phyloP scores from a whole-genome alignment of 495 filamentous ascomycete genomes.

The Penicillium arizonense region DNA sequence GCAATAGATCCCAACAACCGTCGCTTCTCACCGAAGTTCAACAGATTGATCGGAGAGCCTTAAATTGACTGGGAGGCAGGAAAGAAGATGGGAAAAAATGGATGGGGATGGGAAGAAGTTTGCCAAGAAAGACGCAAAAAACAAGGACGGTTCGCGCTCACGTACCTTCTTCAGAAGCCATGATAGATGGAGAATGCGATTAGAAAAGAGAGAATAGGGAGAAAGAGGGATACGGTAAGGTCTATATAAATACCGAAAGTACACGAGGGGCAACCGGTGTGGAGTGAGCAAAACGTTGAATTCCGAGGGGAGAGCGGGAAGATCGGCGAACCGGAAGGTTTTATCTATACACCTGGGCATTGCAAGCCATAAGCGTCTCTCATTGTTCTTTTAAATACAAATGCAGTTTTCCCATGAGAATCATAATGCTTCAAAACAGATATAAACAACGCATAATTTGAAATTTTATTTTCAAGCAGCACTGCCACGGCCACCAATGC shows the following conservation, averaged over 20 bases:
- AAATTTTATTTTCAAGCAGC: slow-evolving; percentile 16
- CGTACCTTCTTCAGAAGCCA: slow-evolving; percentile 23
- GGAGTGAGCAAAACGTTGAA: neutral
- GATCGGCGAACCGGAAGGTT: slow-evolving; percentile 1
- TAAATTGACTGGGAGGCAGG: slow-evolving; percentile 7
- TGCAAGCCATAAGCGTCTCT: neutral
- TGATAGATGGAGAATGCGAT: neutral
- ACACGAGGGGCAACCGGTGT: neutral
- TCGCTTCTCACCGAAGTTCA: neutral
- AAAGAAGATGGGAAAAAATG: slow-evolving; percentile 3
- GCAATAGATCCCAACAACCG: neutral
- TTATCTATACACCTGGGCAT: neutral
- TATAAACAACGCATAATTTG: neutral
- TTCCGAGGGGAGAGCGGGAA: neutral
- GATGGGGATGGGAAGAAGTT: slow-evolving; percentile 3
- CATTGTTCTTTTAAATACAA: neutral
- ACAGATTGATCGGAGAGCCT: neutral
- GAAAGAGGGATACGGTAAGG: neutral
- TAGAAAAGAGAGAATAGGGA: slow-evolving; percentile 1
- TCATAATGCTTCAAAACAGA: neutral
- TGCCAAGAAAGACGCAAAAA: slow-evolving; percentile 12
- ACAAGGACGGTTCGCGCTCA: slow-evolving; percentile 3
- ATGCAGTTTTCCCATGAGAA: neutral
- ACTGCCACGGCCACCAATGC: slow-evolving; percentile 50
- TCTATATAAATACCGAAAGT: neutral